Conservation (phyloP, 306 rosid genomes). For the Trichosanthes cucumerina region DNA sequence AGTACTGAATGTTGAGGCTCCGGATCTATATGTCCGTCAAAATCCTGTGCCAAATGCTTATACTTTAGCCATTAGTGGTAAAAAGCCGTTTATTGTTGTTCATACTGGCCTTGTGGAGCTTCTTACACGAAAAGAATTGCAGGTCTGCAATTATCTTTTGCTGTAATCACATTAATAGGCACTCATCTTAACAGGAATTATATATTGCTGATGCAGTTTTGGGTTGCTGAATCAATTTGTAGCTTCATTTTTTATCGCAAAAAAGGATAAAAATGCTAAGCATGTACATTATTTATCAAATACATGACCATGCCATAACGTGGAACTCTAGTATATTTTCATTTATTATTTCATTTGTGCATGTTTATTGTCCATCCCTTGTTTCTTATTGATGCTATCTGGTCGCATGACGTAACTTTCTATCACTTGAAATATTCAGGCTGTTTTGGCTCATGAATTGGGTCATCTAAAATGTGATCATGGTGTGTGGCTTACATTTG, state of each 20-base stretch:
- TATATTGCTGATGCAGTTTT: background rate
- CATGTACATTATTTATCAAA: background rate
- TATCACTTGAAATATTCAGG: constrained; percentile 32
- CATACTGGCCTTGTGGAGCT: constrained; percentile 99
- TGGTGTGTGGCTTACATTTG: constrained; percentile 96
- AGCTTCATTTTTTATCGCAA: background rate
- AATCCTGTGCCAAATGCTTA: constrained; percentile 97
- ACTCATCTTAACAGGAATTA: background rate
- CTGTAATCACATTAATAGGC: constrained; percentile 1
- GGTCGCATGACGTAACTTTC: constrained; percentile 16
- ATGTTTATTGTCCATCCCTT: background rate
- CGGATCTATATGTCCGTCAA: constrained; percentile 90
- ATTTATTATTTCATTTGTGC: background rate
- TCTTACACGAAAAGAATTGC: constrained; percentile 69
- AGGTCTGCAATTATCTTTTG: constrained; percentile 35
- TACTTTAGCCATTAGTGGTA: constrained; percentile 86
- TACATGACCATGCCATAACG: background rate
- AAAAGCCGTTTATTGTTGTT: constrained; percentile 81
- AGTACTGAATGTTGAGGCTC: constrained; percentile 64
- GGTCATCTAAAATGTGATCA: constrained; percentile 97
- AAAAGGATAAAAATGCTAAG: background rate
- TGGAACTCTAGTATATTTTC: background rate
- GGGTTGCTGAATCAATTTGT: background rate
- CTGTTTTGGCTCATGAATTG: constrained; percentile 98
- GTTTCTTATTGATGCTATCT: background rate